phyloP scores from a whole-genome alignment of 2,329 filamentous ascomycete species.

The Diaporthe helianthi region DNA sequence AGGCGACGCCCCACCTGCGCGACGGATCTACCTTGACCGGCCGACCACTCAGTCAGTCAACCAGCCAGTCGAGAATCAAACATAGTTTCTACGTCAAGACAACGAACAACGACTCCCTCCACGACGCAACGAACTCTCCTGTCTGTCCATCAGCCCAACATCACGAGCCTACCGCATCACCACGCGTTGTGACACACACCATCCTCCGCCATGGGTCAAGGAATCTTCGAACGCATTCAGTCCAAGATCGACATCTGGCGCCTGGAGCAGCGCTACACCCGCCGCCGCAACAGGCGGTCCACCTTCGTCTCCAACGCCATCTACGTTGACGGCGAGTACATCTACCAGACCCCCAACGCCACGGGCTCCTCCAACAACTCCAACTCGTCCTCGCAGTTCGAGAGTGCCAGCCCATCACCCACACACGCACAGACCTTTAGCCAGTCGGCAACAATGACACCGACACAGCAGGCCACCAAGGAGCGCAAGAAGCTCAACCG shows the following conservation, averaged over 20 bases:
- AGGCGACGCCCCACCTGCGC: conserved; percentile 16
- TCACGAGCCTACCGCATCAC: neutral
- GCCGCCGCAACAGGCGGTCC: conserved; percentile 82
- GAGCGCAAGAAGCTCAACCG: conserved; percentile 58
- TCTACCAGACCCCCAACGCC: conserved; percentile 72
- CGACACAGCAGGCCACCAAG: conserved; percentile 44
- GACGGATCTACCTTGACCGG: conserved; percentile 1
- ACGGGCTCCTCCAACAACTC: conserved; percentile 63
- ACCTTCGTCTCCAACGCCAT: conserved; percentile 88
- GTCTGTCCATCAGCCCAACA: neutral
- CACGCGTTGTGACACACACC: neutral
- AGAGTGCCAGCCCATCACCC: conserved; percentile 46
- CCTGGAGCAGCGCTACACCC: conserved; percentile 93
- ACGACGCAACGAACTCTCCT: conserved; percentile 10
- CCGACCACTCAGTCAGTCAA: neutral
- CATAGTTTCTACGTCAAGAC: neutral
- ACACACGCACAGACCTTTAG: conserved; percentile 41
- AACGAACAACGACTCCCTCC: conserved; percentile 1
- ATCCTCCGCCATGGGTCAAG: conserved; percentile 52
- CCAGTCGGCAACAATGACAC: conserved; percentile 35
- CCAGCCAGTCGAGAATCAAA: conserved; percentile 2
- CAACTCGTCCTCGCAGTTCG: conserved; percentile 44
- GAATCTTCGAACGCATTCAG: conserved; percentile 66
- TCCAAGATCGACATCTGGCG: conserved; percentile 88
- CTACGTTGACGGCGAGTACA: conserved; percentile 95